phyloP scores from a whole-genome alignment of 768 basidiomycete species.

The Leccinum imitatum region DNA sequence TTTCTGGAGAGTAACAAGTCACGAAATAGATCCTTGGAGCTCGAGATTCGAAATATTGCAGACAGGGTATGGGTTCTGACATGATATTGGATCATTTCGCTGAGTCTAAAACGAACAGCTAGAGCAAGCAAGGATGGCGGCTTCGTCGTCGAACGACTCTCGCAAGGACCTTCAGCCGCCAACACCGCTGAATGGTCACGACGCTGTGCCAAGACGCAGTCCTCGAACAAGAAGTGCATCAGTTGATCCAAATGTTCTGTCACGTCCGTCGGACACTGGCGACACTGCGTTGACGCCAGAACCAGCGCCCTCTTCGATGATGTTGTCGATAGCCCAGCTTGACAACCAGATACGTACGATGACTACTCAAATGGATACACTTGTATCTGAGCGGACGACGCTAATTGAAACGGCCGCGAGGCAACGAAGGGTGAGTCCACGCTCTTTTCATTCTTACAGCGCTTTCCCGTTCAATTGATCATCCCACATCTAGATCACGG shows the following conservation, averaged over 20 bases:
- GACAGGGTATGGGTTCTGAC: conserved; percentile 32
- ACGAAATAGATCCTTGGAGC: conserved; percentile 44
- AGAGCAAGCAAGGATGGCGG: conserved; percentile 18
- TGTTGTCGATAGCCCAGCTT: conserved; percentile 30
- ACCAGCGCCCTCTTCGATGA: conserved; percentile 7
- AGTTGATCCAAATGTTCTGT: conserved; percentile 16
- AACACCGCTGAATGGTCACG: conserved; percentile 1
- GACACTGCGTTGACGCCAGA: neutral
- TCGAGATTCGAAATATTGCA: conserved; percentile 41
- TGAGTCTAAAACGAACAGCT: conserved; percentile 15
- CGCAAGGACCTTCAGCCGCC: neutral
- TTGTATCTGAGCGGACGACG: conserved; percentile 37
- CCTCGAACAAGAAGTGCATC: conserved; percentile 25
- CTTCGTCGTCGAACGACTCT: conserved; percentile 3
- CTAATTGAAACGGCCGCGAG: conserved; percentile 26
- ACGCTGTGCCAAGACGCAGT: neutral
- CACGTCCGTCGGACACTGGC: conserved; percentile 1
- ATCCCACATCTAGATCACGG: conserved; percentile 12
- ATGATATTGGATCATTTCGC: neutral
- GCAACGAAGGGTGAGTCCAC: conserved; percentile 24
- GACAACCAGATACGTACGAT: conserved; percentile 38
- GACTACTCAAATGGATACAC: conserved; percentile 36
- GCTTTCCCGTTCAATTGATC: neutral
- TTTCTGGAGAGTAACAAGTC: conserved; percentile 39
- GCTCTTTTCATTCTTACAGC: neutral